Evolutionary conservation across 208 protist species (phyloP).

Genomic region (Crithidia fasciculata): DNA sequence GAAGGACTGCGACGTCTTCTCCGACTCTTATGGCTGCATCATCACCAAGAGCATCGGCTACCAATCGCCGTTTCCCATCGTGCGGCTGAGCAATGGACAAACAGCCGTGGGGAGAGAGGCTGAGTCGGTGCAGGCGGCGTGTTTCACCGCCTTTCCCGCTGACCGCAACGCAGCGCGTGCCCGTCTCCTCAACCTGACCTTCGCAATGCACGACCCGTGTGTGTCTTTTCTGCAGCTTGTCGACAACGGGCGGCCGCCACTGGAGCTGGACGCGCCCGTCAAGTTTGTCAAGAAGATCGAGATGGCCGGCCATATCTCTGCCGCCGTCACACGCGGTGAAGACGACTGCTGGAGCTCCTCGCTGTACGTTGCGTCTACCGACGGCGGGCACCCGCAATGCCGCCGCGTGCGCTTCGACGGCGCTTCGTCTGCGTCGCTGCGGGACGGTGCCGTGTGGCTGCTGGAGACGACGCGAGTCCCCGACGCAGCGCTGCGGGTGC

Average conservation of each 20-base stretch:
- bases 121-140: constrained; percentile 13
- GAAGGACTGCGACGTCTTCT: constrained; percentile 56
- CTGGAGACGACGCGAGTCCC: constrained; percentile 1
- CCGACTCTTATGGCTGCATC: constrained; percentile 57
- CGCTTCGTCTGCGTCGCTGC: constrained; percentile 7
- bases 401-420: constrained; percentile 14
- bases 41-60: constrained; percentile 52
- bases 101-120: neutral
- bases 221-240: constrained; percentile 33
- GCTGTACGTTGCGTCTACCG: constrained; percentile 8
- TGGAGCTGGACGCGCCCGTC: constrained; percentile 15
- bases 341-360: constrained; percentile 16
- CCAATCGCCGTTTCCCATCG: constrained; percentile 52
- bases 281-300: constrained; percentile 28
- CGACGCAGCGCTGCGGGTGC: neutral
- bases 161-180: constrained; percentile 7
- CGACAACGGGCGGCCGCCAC: neutral
- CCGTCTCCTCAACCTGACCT: constrained; percentile 28
- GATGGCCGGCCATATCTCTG: neutral
- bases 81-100: constrained; percentile 32
- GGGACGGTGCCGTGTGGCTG: constrained; percentile 18
- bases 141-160: constrained; percentile 20
- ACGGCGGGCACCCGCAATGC: neutral
- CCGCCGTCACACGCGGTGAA: constrained; percentile 20
- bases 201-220: constrained; percentile 9